phyloP scores from a whole-genome alignment of 176 grass and related monocot genomes.

The Zizania latifolia region DNA sequence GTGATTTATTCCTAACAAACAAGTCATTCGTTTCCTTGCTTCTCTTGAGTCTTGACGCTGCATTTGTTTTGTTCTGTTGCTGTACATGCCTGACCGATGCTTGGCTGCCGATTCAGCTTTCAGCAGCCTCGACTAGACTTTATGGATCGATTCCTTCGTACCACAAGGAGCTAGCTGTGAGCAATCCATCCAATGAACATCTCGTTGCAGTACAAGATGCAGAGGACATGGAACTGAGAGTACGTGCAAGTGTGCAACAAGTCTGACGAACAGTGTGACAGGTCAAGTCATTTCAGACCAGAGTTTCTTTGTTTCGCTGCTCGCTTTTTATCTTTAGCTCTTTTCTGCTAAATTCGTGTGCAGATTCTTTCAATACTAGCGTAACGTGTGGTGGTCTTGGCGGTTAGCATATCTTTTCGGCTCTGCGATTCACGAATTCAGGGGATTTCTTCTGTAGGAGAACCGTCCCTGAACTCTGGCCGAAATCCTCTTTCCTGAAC shows the following conservation, averaged over 20 bases:
- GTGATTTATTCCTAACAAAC: too few relatives aligned
- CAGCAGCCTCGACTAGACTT: constrained; percentile 5
- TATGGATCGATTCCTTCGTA: constrained; percentile 31
- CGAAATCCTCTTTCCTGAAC: constrained; percentile 32
- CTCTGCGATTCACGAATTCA: constrained; percentile 10
- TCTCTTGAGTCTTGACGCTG: too few relatives aligned
- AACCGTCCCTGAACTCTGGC: too few relatives aligned
- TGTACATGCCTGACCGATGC: constrained; percentile 17
- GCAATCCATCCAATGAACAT: not conserved
- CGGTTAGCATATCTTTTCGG: too few relatives aligned
- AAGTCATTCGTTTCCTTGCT: not conserved
- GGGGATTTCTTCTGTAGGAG: not conserved
- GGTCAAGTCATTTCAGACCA: not conserved
- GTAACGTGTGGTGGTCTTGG: too few relatives aligned
- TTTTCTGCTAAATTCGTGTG: too few relatives aligned
- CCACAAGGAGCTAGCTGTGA: constrained; percentile 21
- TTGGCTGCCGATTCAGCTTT: not conserved
- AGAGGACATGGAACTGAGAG: not conserved
- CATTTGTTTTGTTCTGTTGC: constrained; percentile 16
- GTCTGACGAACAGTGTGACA: not conserved
- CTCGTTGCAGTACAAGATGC: not conserved
- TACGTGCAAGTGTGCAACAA: not conserved
- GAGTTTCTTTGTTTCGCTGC: not conserved
- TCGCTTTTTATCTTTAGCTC: not conserved
- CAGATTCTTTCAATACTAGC: too few relatives aligned